Conservation (phyloP, 768 basidiomycete species). For the Macrolepiota dolichaula region DNA sequence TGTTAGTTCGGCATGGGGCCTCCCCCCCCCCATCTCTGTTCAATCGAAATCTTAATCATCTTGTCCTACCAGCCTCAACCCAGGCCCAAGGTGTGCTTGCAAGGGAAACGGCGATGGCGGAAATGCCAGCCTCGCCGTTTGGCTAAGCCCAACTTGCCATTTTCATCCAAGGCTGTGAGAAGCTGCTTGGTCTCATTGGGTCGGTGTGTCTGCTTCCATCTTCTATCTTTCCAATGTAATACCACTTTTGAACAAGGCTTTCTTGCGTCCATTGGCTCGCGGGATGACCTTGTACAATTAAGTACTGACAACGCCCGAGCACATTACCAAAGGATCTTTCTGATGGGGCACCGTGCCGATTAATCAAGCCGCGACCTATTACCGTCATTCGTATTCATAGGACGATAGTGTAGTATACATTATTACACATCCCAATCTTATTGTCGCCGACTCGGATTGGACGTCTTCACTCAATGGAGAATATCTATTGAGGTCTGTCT, state of each 20-base stretch:
- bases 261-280: background rate
- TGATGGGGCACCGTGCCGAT: background rate
- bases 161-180: background rate
- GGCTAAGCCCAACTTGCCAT: background rate
- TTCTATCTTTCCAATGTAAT: too few relatives aligned
- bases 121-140: background rate
- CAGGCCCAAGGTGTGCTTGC: background rate
- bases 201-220: background rate
- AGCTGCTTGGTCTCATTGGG: background rate
- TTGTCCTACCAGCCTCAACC: background rate
- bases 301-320: background rate
- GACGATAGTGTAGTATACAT: background rate
- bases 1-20: background rate
- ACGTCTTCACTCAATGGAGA: background rate
- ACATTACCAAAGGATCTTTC: background rate
- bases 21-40: background rate
- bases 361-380: background rate
- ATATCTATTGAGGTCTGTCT: background rate
- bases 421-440: background rate
- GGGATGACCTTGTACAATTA: background rate
- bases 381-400: too few relatives aligned
- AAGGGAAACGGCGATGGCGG: background rate
- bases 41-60: background rate
- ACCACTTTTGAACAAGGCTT: background rate
- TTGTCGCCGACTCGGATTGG: background rate